Conservation (phyloP, 192 early-diverging fungal species). For the Haplosporangium gracile region DNA sequence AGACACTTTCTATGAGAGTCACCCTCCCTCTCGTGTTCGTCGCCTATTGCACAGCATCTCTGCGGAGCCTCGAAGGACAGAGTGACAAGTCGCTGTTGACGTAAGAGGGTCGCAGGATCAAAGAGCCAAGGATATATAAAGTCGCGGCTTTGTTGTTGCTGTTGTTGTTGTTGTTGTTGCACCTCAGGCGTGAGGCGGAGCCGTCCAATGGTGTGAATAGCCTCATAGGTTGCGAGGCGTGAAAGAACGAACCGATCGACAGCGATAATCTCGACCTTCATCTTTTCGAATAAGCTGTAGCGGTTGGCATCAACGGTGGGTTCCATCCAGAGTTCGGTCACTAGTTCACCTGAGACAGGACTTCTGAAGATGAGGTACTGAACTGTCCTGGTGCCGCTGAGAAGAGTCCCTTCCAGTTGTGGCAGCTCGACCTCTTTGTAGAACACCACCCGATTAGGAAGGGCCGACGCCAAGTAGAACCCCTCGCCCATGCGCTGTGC, state of each 20-base stretch:
- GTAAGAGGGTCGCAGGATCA: conserved; percentile 40
- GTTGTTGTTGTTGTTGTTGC: conserved; percentile 7
- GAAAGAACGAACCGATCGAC: conserved; percentile 60
- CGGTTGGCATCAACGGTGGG: conserved; percentile 51
- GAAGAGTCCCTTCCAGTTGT: conserved; percentile 11
- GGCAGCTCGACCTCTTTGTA: conserved; percentile 61
- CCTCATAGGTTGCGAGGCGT: conserved; percentile 69
- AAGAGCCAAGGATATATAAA: conserved; percentile 57
- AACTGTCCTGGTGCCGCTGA: conserved; percentile 40
- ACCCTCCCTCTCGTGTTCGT: neutral
- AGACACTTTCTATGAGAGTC: conserved; percentile 18
- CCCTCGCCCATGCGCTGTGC: conserved; percentile 60
- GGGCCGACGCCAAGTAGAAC: conserved; percentile 55
- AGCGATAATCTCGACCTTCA: conserved; percentile 36
- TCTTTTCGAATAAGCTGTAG: conserved; percentile 34
- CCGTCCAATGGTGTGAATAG: conserved; percentile 61
- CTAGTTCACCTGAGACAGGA: conserved; percentile 52
- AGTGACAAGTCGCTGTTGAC: conserved; percentile 50
- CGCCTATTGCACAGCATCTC: neutral
- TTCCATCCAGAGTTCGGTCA: conserved; percentile 71
- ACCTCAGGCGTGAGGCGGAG: conserved; percentile 30
- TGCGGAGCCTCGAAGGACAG: conserved; percentile 41
- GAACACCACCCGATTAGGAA: conserved; percentile 56
- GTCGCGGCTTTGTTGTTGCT: conserved; percentile 25
- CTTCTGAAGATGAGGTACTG: conserved; percentile 68